These are phyloP conservation scores for Sugiyamaella lignohabitans DNA, from an alignment of 805 yeast genomes.

Conservation along the genomic window DNA sequence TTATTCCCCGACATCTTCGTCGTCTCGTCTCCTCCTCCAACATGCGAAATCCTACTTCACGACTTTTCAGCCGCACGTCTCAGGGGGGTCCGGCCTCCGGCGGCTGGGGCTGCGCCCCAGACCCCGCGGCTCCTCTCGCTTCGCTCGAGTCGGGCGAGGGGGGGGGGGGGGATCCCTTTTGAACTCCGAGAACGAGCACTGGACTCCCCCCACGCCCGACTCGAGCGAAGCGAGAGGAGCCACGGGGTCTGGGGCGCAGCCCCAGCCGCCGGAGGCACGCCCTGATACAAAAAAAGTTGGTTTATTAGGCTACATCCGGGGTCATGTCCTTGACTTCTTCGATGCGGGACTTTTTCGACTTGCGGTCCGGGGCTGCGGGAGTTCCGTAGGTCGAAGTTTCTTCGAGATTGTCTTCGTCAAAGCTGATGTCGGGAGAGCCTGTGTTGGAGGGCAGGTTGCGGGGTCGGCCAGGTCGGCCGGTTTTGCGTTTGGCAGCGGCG, in stretches of 20 bases:
- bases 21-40: too few species aligned
- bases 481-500: slow-evolving; percentile 27
- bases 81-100: too few species aligned
- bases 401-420: slow-evolving; percentile 13
- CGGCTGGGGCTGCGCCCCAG: too few species aligned
- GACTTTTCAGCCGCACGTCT: too few species aligned
- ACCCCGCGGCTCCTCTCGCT: not conserved
- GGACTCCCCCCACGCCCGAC: too few species aligned
- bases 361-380: slow-evolving; percentile 12
- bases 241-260: not conserved
- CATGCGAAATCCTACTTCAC: too few species aligned
- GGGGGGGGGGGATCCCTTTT: not conserved
- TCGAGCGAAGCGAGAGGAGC: too few species aligned
- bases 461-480: slow-evolving; percentile 16
- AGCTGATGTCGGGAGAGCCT: slow-evolving; percentile 18
- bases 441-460: slow-evolving; percentile 10
- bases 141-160: not conserved
- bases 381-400: slow-evolving; percentile 6
- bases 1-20: slow-evolving; percentile 3
- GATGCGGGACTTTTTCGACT: slow-evolving; percentile 12
- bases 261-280: not conserved
- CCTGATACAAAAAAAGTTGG: not conserved
- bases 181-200: too few species aligned
- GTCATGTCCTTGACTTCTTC: slow-evolving; percentile 12
- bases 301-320: not conserved